Evolutionary conservation across 2,329 filamentous ascomycete genomes (phyloP).

Genomic region (Pseudocercospora vitis): DNA sequence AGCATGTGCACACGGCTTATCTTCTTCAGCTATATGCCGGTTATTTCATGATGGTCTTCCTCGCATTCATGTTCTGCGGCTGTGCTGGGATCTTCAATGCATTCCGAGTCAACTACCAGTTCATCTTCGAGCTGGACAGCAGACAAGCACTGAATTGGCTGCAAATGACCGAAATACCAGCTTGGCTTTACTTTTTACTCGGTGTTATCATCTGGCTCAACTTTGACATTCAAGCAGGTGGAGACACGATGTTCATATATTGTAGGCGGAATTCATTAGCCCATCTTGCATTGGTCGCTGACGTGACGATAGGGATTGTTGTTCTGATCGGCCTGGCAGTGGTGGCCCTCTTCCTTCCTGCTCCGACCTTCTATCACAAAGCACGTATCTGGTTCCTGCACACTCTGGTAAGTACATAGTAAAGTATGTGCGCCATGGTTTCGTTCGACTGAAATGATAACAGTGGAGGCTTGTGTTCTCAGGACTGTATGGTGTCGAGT

Average conservation of each 20-base stretch:
- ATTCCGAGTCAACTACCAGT: slow-evolving; percentile 86
- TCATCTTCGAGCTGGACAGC: slow-evolving; percentile 90
- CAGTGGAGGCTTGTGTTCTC: slow-evolving; percentile 81
- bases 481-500: slow-evolving; percentile 89
- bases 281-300: background rate
- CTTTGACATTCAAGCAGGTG: slow-evolving; percentile 66
- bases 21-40: slow-evolving; percentile 76
- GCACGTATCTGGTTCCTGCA: slow-evolving; percentile 77
- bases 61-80: slow-evolving; percentile 81
- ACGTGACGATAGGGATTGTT: slow-evolving; percentile 55
- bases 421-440: too few relatives aligned
- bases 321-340: slow-evolving; percentile 70
- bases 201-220: slow-evolving; percentile 88
- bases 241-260: slow-evolving; percentile 71
- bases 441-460: slow-evolving; percentile 57
- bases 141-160: slow-evolving; percentile 82
- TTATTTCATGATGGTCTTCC: slow-evolving; percentile 78
- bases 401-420: slow-evolving; percentile 2
- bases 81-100: slow-evolving; percentile 80
- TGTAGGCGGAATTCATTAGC: slow-evolving; percentile 57
- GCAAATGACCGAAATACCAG: slow-evolving; percentile 81
- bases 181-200: slow-evolving; percentile 73
- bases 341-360: slow-evolving; percentile 70
- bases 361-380: slow-evolving; percentile 69
- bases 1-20: slow-evolving; percentile 34